phyloP scores from a whole-genome alignment of 208 protist genomes.

The Perkinsela sp. region DNA sequence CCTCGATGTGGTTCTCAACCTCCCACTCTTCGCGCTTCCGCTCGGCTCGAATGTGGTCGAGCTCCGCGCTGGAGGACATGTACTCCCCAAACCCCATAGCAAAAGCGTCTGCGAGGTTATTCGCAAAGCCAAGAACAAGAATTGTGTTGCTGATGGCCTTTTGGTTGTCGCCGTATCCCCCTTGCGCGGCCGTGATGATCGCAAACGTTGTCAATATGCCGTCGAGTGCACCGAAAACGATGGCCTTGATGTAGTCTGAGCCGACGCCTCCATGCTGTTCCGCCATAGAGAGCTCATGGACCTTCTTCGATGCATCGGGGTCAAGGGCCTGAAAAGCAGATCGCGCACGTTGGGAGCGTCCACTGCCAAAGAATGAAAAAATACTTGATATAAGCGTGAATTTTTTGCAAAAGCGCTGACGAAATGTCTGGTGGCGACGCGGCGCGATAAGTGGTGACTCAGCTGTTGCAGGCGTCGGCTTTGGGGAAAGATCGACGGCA shows the following conservation, averaged over 20 bases:
- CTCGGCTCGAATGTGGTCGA: slow-evolving; percentile 49
- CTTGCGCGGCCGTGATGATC: slow-evolving; percentile 57
- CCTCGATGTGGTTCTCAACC: slow-evolving; percentile 64
- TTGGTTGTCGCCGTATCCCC: slow-evolving; percentile 7
- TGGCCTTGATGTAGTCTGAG: slow-evolving; percentile 69
- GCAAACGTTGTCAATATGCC: slow-evolving; percentile 82
- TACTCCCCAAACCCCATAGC: slow-evolving; percentile 82
- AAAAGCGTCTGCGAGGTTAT: slow-evolving; percentile 72
- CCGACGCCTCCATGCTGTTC: slow-evolving; percentile 47
- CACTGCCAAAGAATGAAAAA: too few species aligned
- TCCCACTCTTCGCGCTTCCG: slow-evolving; percentile 69
- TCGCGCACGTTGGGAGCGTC: not conserved
- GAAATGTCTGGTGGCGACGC: too few species aligned
- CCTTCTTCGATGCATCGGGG: not conserved
- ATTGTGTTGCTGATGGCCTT: slow-evolving; percentile 27
- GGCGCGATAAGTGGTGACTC: too few species aligned
- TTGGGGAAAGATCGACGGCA: too few species aligned
- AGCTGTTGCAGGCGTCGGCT: too few species aligned
- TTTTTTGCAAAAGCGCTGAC: too few species aligned
- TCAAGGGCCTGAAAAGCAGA: not conserved
- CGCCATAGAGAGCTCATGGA: not conserved
- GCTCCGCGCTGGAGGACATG: slow-evolving; percentile 59
- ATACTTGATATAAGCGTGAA: too few species aligned
- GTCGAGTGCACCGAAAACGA: slow-evolving; percentile 76
- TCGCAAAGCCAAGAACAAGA: slow-evolving; percentile 70